Conservation (phyloP, 768 basidiomycete genomes). For the Agaricus blazei region DNA sequence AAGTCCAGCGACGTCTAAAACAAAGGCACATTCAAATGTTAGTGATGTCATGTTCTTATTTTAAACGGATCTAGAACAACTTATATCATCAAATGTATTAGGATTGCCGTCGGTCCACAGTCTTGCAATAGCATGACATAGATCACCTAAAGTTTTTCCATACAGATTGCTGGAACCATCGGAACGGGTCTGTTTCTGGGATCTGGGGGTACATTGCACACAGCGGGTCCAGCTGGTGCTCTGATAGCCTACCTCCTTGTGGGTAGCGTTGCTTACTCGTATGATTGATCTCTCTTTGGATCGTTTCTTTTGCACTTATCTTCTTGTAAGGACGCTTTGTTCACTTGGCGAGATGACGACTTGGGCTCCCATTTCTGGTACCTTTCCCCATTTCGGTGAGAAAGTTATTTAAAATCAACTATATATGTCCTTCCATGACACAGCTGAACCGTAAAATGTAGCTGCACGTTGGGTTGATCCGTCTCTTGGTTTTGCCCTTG, state of each 20-base stretch:
- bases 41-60: too few species aligned
- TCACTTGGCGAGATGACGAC: conserved; percentile 78
- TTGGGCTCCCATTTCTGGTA: conserved; percentile 72
- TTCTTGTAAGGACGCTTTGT: conserved; percentile 44
- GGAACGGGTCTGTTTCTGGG: conserved; percentile 74
- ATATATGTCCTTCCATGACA: too few species aligned
- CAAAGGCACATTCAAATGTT: conserved; percentile 80
- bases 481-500: conserved; percentile 52
- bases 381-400: conserved; percentile 68
- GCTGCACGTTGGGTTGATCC: conserved; percentile 40
- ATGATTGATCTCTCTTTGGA: conserved; percentile 17
- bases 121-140: too few species aligned
- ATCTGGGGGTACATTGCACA: conserved; percentile 54
- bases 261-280: conserved; percentile 64
- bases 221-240: conserved; percentile 64
- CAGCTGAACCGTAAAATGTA: too few species aligned
- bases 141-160: conserved; percentile 34
- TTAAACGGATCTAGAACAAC: too few species aligned
- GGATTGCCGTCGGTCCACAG: too few species aligned
- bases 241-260: conserved; percentile 56
- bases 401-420: too few species aligned
- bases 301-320: too few species aligned
- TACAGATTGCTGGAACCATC: conserved; percentile 67
- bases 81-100: too few species aligned
- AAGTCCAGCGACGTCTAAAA: conserved; percentile 66